These are phyloP conservation scores for Tolypocladium nubicola DNA, from an alignment of 2,329 filamentous ascomycete species.

Conservation along the genomic window DNA sequence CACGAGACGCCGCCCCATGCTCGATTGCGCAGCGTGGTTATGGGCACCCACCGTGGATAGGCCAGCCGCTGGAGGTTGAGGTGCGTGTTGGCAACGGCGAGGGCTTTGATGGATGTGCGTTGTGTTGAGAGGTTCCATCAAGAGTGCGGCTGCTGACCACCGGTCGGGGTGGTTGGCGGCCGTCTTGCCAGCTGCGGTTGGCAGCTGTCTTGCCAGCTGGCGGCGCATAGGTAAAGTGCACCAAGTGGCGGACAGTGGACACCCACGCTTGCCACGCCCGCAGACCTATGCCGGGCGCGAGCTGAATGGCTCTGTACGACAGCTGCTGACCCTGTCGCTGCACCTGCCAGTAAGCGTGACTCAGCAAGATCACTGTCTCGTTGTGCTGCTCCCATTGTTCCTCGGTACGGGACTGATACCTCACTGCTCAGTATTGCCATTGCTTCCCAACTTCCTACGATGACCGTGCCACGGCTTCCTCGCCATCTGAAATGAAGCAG, in stretches of 20 bases:
- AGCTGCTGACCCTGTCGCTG: not conserved
- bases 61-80: not conserved
- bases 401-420: not conserved
- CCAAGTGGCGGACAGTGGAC: not conserved
- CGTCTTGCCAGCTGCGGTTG: not conserved
- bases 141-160: not conserved
- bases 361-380: not conserved
- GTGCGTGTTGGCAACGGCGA: not conserved
- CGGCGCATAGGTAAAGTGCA: not conserved
- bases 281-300: not conserved
- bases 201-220: not conserved
- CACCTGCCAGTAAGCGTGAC: not conserved
- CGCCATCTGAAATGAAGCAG: not conserved
- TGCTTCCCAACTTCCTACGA: not conserved
- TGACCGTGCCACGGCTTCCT: not conserved
- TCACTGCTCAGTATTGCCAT: not conserved
- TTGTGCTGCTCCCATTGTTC: not conserved
- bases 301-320: not conserved
- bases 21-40: not conserved
- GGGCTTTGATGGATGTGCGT: not conserved
- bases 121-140: not conserved
- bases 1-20: slow-evolving; percentile 3
- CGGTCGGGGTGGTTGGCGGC: not conserved
- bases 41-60: not conserved
- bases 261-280: not conserved